Percentiles rank a stretch among this genome's conserved stretches.
Conservation (phyloP, 202 grass and related monocot genomes). For the Hordeum pubiflorum region DNA sequence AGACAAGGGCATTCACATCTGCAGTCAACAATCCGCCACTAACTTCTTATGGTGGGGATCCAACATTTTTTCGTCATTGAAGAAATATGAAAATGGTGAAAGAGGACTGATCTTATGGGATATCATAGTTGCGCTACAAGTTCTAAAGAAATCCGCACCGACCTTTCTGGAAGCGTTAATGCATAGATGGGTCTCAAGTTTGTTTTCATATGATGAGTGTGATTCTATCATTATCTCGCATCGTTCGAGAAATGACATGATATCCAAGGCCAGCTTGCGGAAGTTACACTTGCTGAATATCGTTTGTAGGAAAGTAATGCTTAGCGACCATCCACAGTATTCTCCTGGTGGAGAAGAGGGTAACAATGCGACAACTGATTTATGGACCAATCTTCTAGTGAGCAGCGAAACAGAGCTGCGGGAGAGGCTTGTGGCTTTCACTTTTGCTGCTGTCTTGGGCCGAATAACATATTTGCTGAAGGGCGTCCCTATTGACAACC, state of each 20-base stretch:
- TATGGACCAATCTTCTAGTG: slow-evolving; percentile 57
- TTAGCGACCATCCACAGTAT: slow-evolving; percentile 14
- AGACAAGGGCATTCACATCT: slow-evolving; percentile 24
- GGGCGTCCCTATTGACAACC: slow-evolving; percentile 20
- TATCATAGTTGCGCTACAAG: slow-evolving; percentile 46
- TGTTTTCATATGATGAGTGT: slow-evolving; percentile 33
- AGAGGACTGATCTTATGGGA: slow-evolving; percentile 63
- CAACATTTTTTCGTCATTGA: slow-evolving; percentile 64
- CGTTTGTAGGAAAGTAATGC: slow-evolving; percentile 69
- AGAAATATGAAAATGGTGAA: slow-evolving; percentile 57
- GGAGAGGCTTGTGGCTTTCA: slow-evolving; percentile 63
- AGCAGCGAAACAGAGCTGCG: slow-evolving; percentile 56
- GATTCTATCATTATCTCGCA: slow-evolving; percentile 31
- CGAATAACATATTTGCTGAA: slow-evolving; percentile 14
- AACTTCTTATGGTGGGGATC: slow-evolving; percentile 55
- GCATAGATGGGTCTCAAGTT: slow-evolving; percentile 53
- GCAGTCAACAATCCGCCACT: slow-evolving; percentile 23
- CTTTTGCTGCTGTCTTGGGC: slow-evolving; percentile 49
- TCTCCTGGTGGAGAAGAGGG: slow-evolving; percentile 16
- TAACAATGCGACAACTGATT: slow-evolving; percentile 23
- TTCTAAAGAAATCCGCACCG: slow-evolving; percentile 46
- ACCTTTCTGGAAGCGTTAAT: slow-evolving; percentile 47
- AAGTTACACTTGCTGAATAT: slow-evolving; percentile 74
- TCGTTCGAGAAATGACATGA: slow-evolving; percentile 4
- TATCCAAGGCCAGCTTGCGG: slow-evolving; percentile 44